Percentiles rank a stretch among this genome's conserved stretches.
These are phyloP conservation scores for Phialophora verrucosa DNA, from an alignment of 2,329 filamentous ascomycete genomes.

Conservation along the genomic window DNA sequence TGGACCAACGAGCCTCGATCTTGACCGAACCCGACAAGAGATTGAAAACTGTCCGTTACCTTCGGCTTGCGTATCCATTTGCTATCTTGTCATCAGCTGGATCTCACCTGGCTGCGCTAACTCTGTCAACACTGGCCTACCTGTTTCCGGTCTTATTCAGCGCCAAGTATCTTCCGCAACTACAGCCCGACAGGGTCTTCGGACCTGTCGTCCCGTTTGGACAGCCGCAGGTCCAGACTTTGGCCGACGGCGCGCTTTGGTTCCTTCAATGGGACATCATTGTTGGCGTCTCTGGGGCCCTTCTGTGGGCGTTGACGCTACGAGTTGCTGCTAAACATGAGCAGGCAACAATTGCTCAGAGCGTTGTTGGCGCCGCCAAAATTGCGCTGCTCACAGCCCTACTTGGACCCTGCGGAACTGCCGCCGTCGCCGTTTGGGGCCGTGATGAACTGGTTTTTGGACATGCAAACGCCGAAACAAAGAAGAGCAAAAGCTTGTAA, in stretches of 20 bases:
- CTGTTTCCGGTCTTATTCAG: constrained; percentile 46
- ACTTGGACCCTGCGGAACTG: constrained; percentile 53
- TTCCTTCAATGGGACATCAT: constrained; percentile 59
- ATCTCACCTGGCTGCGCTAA: constrained; percentile 50
- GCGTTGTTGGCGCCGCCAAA: constrained; percentile 45
- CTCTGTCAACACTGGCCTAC: constrained; percentile 50
- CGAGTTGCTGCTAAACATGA: constrained; percentile 43
- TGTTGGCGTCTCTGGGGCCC: constrained; percentile 49
- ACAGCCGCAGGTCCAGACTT: constrained; percentile 41
- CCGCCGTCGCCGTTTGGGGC: constrained; percentile 56
- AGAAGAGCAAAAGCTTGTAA: constrained; percentile 39
- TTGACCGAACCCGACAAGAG: constrained; percentile 34
- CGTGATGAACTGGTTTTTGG: constrained; percentile 54
- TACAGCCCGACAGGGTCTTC: constrained; percentile 51
- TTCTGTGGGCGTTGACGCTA: constrained; percentile 54
- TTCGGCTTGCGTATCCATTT: constrained; percentile 51
- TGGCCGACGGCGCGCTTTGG: constrained; percentile 51
- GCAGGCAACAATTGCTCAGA: constrained; percentile 40
- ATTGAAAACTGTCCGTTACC: constrained; percentile 42
- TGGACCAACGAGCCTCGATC: constrained; percentile 39
- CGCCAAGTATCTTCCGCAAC: constrained; percentile 42
- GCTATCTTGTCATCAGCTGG: constrained; percentile 49
- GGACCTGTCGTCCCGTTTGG: constrained; percentile 45
- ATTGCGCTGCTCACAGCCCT: constrained; percentile 45
- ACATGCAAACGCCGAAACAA: constrained; percentile 44